phyloP scores from a whole-genome alignment of 2,329 filamentous ascomycete species.

The Cytospora piceicola region DNA sequence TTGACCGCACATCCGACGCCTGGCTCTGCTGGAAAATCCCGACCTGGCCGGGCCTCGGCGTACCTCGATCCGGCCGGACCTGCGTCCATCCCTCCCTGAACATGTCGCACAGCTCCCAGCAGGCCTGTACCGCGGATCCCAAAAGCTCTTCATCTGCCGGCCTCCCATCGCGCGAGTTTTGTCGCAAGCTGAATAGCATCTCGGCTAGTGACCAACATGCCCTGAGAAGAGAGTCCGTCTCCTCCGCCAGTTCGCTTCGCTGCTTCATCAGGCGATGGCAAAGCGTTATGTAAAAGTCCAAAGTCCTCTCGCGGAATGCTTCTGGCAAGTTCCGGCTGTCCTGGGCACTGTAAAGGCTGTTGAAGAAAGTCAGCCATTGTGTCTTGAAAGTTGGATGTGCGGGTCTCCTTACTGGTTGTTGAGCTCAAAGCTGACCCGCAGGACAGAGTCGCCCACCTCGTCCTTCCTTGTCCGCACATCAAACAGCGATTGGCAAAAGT shows the following conservation, averaged over 20 bases:
- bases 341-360: slow-evolving; percentile 83
- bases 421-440: slow-evolving; percentile 91
- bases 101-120: slow-evolving; percentile 92
- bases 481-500: slow-evolving; percentile 91
- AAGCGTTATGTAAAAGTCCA: slow-evolving; percentile 93
- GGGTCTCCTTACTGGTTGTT: slow-evolving; percentile 74
- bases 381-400: not conserved
- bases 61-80: slow-evolving; percentile 81
- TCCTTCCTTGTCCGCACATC: slow-evolving; percentile 80
- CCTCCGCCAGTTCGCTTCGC: slow-evolving; percentile 73
- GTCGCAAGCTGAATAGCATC: slow-evolving; percentile 88
- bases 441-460: slow-evolving; percentile 79
- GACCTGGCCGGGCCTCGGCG: slow-evolving; percentile 79
- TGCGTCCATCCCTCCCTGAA: slow-evolving; percentile 93
- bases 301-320: slow-evolving; percentile 82
- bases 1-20: slow-evolving; percentile 44
- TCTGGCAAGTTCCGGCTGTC: slow-evolving; percentile 79
- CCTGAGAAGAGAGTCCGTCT: slow-evolving; percentile 81
- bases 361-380: slow-evolving; percentile 34
- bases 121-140: slow-evolving; percentile 86
- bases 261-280: slow-evolving; percentile 98
- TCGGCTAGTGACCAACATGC: slow-evolving; percentile 91
- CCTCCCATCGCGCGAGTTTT: slow-evolving; percentile 76
- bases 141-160: slow-evolving; percentile 80
- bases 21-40: slow-evolving; percentile 64